Base-by-base conservation (phyloP, 2,329 filamentous ascomycete species). In the Epichloe uncinata region DNA sequence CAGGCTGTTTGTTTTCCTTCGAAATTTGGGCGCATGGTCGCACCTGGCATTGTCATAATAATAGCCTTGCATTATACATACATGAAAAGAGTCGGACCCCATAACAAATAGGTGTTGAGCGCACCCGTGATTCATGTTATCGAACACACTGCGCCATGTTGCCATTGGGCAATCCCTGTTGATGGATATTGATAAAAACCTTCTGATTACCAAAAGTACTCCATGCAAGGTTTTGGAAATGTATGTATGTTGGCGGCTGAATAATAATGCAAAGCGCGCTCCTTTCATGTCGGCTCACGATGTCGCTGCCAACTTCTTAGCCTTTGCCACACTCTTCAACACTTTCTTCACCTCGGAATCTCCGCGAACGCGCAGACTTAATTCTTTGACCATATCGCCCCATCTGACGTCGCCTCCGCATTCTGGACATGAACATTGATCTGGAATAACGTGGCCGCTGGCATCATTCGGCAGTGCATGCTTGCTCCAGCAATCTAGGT, bases 331-430 rank as follows among this genome's bases (percentile, higher is more conserved):
- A 57, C 68, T 70, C 62, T 79, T 86, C 57, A 88, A 72, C 26
- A 95, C 59, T 56, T 80, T 80, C 40, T 81, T 76, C 1, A 90
- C 69, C 55, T 89, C 84, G 51, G 84, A 84, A 49, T 74, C 66
- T 0, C 84, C 89, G 22, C 87, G 76, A 36, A 79, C 71, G 34
- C 91, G 76, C 45, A 95, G 67, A 47, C 77, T 93, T 57, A 95
- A 66, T 62, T 95, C 90, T 61, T 82, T 90, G 69, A 94, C 84
- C 68, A 96, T 78, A 45, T 85, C 78, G 0, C 74, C 72, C 91
- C 91, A 97, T 47, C 72, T 63, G 2, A 89, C 67, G 4, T 71
- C 65, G 0, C 71, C 70, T 1, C 73, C 66, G 61, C 91, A 97
- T 18, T 69, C 68, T 0, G 87, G 87, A 66, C 91, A 97, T 2